phyloP scores from a whole-genome alignment of 495 filamentous ascomycete species.

The Tuber umbilicatum region DNA sequence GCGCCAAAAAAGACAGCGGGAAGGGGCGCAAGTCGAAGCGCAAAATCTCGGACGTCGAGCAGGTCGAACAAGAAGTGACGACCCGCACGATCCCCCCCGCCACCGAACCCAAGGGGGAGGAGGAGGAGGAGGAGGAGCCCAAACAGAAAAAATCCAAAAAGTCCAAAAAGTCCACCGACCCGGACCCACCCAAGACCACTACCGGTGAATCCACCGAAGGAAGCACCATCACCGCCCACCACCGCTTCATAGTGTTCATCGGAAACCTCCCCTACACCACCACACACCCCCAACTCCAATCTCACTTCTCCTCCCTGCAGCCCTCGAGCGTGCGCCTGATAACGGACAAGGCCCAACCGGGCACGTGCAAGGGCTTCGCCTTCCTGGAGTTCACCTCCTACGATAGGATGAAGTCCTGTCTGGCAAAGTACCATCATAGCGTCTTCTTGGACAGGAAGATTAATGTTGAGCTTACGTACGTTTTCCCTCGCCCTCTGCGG shows the following conservation, averaged over 20 bases:
- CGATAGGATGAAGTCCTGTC: conserved; percentile 88
- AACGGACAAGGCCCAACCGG: conserved; percentile 60
- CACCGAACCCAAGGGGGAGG: conserved; percentile 42
- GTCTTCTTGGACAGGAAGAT: conserved; percentile 74
- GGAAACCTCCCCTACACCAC: conserved; percentile 85
- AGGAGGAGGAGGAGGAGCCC: conserved; percentile 31
- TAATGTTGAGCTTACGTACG: conserved; percentile 86
- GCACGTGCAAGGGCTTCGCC: conserved; percentile 74
- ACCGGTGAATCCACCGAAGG: conserved; percentile 26
- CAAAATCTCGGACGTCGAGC: neutral
- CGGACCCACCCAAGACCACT: conserved; percentile 15
- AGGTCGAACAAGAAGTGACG: neutral
- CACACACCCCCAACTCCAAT: conserved; percentile 56
- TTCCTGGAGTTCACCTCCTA: conserved; percentile 88
- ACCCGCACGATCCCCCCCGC: neutral
- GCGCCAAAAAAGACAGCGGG: conserved; percentile 26
- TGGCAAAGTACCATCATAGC: conserved; percentile 82
- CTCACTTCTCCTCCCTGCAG: conserved; percentile 70
- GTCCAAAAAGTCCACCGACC: conserved; percentile 29
- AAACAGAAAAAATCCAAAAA: conserved; percentile 36
- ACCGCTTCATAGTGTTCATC: conserved; percentile 36
- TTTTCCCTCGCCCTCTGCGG: too few species aligned
- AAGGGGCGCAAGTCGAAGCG: conserved; percentile 22
- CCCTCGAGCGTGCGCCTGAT: conserved; percentile 69
- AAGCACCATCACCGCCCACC: conserved; percentile 29